Evolutionary conservation across 768 basidiomycete species (phyloP), one percentile per base, ranked within the genome.

Genomic region (Termitomyces sp.): DNA sequence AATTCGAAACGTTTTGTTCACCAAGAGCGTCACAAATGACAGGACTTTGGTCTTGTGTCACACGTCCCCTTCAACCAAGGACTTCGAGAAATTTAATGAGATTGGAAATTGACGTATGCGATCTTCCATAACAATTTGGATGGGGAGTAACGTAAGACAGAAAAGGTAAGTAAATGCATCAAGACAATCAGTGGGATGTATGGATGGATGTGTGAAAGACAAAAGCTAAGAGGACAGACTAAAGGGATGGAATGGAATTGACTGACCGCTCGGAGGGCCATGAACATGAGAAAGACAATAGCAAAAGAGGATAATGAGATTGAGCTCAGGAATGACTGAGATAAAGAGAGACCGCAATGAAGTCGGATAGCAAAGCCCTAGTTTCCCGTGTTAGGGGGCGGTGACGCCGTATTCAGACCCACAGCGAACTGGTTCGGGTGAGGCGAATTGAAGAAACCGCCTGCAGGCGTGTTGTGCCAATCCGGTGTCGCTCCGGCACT

Each of bases 351-450:
- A 50, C 20, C 26, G 37, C 26, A 36, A 49, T n/a, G 24, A 53
- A 36, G 58, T 16, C 20, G 33, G 58, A 26, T 62, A 65, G 63
- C 26, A 55, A 10, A 39, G 20, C 28, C 28, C 59, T 66, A 66
- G 49, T 70, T 67, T 29, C 73, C 70, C 31, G 73, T 61, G 62
- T 77, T 75, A 47, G 75, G 69, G 18, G 72, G 70, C 51, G 85
- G 76, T n/a, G 84, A 78, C 18, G 84, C 75, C 42, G 83, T 70
- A 49, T 80, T 77, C 58, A 73, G 79, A 41, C 74, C 73, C 16
- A 58, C 52, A 54, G 80, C 63, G 61, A 82, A 85, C 41, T 77
- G 71, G 45, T 70, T 74, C 20, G 76, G 69, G 46, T 56, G 49
- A n/a, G 61, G 54, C 31, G 62, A 49, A 29, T 54, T 55, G 64